phyloP scores from a whole-genome alignment of 768 basidiomycete genomes.

The Exsudoporus frostii region DNA sequence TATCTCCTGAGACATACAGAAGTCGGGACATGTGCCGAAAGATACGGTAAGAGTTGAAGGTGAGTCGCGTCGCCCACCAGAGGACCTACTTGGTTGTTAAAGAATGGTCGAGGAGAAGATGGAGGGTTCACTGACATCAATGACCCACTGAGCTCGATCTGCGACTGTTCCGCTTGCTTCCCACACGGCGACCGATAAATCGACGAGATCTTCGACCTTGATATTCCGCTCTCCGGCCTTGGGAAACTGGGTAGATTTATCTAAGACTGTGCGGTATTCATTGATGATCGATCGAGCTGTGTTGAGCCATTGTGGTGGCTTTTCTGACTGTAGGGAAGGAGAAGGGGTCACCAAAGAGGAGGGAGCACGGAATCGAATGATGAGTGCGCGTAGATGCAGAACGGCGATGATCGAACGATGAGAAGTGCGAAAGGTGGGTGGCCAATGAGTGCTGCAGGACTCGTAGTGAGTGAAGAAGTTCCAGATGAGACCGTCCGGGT shows the following conservation, averaged over 20 bases:
- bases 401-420: conserved; percentile 70
- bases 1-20: conserved; percentile 58
- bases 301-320: conserved; percentile 55
- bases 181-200: conserved; percentile 79
- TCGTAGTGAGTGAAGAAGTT: conserved; percentile 60
- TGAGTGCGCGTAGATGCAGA: conserved; percentile 72
- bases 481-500: conserved; percentile 49
- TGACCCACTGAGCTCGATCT: conserved; percentile 69
- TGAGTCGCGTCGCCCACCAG: conserved; percentile 92
- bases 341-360: conserved; percentile 16
- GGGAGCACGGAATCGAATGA: conserved; percentile 42
- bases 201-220: conserved; percentile 80
- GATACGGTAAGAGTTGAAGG: conserved; percentile 87
- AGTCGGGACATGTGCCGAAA: conserved; percentile 83
- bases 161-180: conserved; percentile 65
- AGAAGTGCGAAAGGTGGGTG: conserved; percentile 68
- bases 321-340: conserved; percentile 22
- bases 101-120: neutral
- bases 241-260: conserved; percentile 72
- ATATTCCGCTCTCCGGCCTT: conserved; percentile 74
- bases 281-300: conserved; percentile 64
- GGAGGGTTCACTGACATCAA: conserved; percentile 57
- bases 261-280: conserved; percentile 69
- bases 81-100: conserved; percentile 52
- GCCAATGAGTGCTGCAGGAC: conserved; percentile 67